phyloP scores from a whole-genome alignment of 2,329 filamentous ascomycete genomes.

The Samsoniella hepiali region DNA sequence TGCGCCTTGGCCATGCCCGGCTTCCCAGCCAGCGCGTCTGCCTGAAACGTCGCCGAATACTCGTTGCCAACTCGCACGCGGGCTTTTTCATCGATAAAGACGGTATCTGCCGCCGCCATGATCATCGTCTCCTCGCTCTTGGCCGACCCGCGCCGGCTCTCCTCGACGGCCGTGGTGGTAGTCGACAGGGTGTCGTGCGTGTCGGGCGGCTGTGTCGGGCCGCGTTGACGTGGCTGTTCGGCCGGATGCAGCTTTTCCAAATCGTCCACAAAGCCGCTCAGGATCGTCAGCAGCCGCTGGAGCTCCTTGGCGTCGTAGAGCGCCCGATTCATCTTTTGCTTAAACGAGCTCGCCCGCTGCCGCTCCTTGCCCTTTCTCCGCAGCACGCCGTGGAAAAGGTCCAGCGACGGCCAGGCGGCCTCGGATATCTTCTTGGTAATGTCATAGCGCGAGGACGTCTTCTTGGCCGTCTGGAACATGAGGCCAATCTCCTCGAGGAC shows the following conservation, averaged over 20 bases:
- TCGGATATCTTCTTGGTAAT: slow-evolving; percentile 22
- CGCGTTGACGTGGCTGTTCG: slow-evolving; percentile 13
- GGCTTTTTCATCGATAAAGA: slow-evolving; percentile 1
- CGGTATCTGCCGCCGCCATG: neutral
- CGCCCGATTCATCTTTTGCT: slow-evolving; percentile 25
- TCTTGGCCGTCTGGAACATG: slow-evolving; percentile 24
- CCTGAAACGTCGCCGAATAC: neutral
- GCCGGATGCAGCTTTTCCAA: slow-evolving; percentile 27
- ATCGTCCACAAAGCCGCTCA: slow-evolving; percentile 25
- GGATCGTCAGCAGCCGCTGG: slow-evolving; percentile 24
- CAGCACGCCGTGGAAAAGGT: slow-evolving; percentile 12
- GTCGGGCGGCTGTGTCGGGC: neutral
- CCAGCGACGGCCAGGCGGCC: neutral
- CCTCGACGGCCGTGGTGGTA: neutral
- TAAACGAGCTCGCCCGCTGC: slow-evolving; percentile 22
- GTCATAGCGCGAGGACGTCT: slow-evolving; percentile 21
- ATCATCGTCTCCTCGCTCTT: slow-evolving; percentile 9
- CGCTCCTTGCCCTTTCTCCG: slow-evolving; percentile 6
- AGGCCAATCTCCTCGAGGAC: slow-evolving; percentile 27
- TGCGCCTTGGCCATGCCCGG: slow-evolving; percentile 3
- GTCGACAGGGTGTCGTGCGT: slow-evolving; percentile 23
- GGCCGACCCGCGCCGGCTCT: slow-evolving; percentile 5
- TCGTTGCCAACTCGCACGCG: slow-evolving; percentile 1
- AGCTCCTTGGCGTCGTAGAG: slow-evolving; percentile 26
- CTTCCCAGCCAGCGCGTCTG: neutral